Conservation (phyloP, 2,329 filamentous ascomycete genomes). For the Pseudocercospora eumusae region DNA sequence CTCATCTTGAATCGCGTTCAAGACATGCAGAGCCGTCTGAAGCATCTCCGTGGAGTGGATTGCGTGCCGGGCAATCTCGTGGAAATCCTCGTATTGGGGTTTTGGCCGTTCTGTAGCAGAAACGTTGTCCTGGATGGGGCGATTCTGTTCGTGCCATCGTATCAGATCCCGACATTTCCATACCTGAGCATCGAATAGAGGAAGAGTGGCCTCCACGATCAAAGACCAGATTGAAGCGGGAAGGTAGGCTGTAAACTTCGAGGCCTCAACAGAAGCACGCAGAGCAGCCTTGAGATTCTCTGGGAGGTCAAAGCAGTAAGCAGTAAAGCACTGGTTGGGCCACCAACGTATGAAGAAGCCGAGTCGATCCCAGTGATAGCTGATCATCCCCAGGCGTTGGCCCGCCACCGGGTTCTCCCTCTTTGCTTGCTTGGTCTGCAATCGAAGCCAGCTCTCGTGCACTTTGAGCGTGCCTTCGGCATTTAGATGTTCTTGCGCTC, state of each 20-base stretch:
- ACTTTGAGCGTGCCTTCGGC: background rate
- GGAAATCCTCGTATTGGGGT: conserved; percentile 9
- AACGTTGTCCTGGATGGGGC: background rate
- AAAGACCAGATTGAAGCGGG: background rate
- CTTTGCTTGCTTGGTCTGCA: conserved; percentile 5
- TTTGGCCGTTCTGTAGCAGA: background rate
- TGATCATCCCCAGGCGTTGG: background rate
- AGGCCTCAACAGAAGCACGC: background rate
- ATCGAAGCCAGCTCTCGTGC: conserved; percentile 9
- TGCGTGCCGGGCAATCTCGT: conserved; percentile 11
- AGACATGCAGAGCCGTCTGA: conserved; percentile 2
- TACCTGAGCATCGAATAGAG: conserved; percentile 1
- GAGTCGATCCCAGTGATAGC: conserved; percentile 11
- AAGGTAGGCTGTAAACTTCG: background rate
- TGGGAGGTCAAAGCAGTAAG: conserved; percentile 8
- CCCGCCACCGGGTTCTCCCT: background rate
- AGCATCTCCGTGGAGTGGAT: conserved; percentile 14
- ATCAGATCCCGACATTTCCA: conserved; percentile 12
- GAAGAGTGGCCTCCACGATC: background rate
- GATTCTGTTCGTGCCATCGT: conserved; percentile 9
- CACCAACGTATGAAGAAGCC: conserved; percentile 8
- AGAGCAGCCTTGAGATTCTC: background rate
- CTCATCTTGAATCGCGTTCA: background rate
- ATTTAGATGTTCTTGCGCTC: background rate
- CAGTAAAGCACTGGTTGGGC: background rate